Conservation (phyloP, 2,329 filamentous ascomycete species). For the Metarhizium album region DNA sequence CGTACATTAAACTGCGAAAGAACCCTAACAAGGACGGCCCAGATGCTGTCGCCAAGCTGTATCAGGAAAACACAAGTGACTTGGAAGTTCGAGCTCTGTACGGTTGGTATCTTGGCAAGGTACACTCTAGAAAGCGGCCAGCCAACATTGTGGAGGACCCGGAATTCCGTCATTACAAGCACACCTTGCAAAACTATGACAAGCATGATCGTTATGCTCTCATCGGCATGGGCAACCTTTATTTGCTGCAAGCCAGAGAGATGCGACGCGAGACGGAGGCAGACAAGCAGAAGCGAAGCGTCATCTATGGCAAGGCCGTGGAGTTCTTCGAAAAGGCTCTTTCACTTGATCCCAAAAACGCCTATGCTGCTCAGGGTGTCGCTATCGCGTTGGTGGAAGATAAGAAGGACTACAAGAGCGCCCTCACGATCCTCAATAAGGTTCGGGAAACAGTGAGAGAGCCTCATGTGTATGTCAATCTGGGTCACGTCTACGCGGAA, state of each 20-base stretch:
- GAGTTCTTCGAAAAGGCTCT: conserved; percentile 98
- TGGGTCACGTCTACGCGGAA: conserved; percentile 88
- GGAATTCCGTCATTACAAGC: conserved; percentile 91
- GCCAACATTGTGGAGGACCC: conserved; percentile 77
- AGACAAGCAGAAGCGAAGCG: conserved; percentile 83
- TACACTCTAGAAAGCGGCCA: conserved; percentile 67
- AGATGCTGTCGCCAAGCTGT: conserved; percentile 74
- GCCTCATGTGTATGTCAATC: conserved; percentile 78
- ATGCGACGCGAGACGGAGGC: conserved; percentile 85
- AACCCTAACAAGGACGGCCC: conserved; percentile 78
- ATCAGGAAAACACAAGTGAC: conserved; percentile 73
- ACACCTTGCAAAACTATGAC: conserved; percentile 85
- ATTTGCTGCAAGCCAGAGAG: conserved; percentile 77
- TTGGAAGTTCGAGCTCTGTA: conserved; percentile 88
- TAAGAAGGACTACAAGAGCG: conserved; percentile 75
- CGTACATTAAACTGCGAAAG: conserved; percentile 78
- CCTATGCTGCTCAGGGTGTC: conserved; percentile 90
- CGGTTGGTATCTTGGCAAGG: conserved; percentile 87
- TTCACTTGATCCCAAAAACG: conserved; percentile 88
- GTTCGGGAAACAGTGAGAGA: conserved; percentile 86
- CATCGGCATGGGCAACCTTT: conserved; percentile 93
- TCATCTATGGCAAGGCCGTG: conserved; percentile 80
- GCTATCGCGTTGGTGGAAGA: conserved; percentile 92
- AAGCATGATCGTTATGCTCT: conserved; percentile 97
- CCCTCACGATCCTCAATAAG: conserved; percentile 80